Conservation (phyloP, 805 yeast species). For the Metschnikowia dekortorum region DNA sequence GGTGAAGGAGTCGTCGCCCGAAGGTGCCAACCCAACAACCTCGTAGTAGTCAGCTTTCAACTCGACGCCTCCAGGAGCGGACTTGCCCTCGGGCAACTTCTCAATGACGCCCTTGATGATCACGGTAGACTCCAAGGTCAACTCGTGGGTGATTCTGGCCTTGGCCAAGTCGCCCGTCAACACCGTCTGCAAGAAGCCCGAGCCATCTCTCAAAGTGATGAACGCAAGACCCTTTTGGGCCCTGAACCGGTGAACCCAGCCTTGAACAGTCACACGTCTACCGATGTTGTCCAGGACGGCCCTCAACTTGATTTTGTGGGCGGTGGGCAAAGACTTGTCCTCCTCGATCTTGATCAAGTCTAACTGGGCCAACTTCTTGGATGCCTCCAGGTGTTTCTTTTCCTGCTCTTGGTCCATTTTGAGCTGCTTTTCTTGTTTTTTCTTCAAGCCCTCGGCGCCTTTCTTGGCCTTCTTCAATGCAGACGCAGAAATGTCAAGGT, state of each 20-base stretch:
- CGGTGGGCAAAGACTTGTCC: conserved; percentile 68
- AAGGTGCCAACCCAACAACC: conserved; percentile 88
- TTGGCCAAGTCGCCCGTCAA: conserved; percentile 87
- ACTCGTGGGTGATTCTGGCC: conserved; percentile 76
- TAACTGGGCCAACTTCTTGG: conserved; percentile 73
- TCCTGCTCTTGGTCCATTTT: conserved; percentile 59
- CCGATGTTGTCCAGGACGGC: conserved; percentile 53
- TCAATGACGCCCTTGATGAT: conserved; percentile 74
- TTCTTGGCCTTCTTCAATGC: conserved; percentile 95
- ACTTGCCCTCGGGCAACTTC: conserved; percentile 90
- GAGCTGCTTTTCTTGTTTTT: conserved; percentile 67
- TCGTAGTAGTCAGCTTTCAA: conserved; percentile 86
- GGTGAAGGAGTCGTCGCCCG: conserved; percentile 92
- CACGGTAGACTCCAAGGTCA: conserved; percentile 87
- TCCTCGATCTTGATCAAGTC: conserved; percentile 65
- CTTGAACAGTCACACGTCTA: conserved; percentile 71
- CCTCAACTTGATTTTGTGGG: conserved; percentile 63
- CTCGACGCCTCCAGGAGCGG: conserved; percentile 98
- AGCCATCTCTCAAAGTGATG: conserved; percentile 90
- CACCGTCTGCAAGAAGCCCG: conserved; percentile 85
- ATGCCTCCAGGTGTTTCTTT: conserved; percentile 53
- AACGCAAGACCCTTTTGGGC: conserved; percentile 89
- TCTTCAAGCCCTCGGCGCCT: conserved; percentile 88
- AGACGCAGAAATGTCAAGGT: conserved; percentile 76
- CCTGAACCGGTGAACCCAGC: conserved; percentile 97